Percentiles rank a stretch among this genome's conserved stretches.
phyloP scores from a whole-genome alignment of 2,329 filamentous ascomycete genomes.

The Rhexocercosporidium sp. region DNA sequence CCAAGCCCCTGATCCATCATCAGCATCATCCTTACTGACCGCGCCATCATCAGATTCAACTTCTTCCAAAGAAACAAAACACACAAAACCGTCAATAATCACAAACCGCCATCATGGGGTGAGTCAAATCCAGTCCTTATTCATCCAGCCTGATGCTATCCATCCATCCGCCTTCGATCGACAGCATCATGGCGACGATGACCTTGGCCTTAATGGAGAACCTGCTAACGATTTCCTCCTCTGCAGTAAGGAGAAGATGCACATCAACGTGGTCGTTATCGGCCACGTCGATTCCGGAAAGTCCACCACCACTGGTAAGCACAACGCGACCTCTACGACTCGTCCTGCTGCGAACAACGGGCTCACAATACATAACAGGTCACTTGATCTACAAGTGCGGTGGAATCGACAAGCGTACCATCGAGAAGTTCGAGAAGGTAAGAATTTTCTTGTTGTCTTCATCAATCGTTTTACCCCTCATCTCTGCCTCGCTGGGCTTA shows the following conservation, averaged over 20 bases:
- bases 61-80: slow-evolving; percentile 32
- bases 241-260: slow-evolving; percentile 89
- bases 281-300: slow-evolving; percentile 99
- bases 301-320: slow-evolving; percentile 92
- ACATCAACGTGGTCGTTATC: slow-evolving; percentile 99
- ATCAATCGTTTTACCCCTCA: slow-evolving; percentile 8
- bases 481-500: slow-evolving; percentile 30
- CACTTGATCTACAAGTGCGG: slow-evolving; percentile 99
- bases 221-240: slow-evolving; percentile 34
- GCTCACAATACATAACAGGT: slow-evolving; percentile 55
- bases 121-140: slow-evolving; percentile 28
- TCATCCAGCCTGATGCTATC: not conserved
- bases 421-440: slow-evolving; percentile 99
- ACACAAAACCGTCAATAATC: slow-evolving; percentile 35
- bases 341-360: slow-evolving; percentile 14
- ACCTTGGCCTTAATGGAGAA: slow-evolving; percentile 26
- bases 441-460: slow-evolving; percentile 41
- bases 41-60: slow-evolving; percentile 34
- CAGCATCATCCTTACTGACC: slow-evolving; percentile 29
- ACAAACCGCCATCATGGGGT: slow-evolving; percentile 44
- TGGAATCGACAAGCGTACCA: slow-evolving; percentile 99
- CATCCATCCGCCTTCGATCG: slow-evolving; percentile 25
- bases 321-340: not conserved
- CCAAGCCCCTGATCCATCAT: slow-evolving; percentile 14
- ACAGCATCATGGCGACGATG: slow-evolving; percentile 27